A percentile compares a stretch with the other conserved stretches of the same genome.
Evolutionary conservation across 2,329 filamentous ascomycete species (phyloP).

Genomic region (Stenocarpella maydis): DNA sequence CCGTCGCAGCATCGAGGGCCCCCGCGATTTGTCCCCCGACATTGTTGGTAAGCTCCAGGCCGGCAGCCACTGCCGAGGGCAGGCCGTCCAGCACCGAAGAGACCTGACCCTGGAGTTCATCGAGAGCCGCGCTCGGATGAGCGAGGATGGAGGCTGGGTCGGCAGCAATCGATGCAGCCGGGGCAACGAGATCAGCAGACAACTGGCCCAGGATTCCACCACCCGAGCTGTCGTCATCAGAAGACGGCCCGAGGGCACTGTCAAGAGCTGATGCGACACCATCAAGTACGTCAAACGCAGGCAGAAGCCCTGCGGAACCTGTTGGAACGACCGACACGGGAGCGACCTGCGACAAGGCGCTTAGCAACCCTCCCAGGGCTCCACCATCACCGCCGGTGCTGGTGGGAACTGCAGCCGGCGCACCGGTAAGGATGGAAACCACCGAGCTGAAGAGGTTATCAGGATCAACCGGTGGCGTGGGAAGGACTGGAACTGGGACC

Average conservation of each 20-base stretch:
- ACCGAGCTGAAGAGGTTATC: constrained; percentile 30
- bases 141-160: constrained; percentile 31
- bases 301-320: not conserved
- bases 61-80: constrained; percentile 34
- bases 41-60: constrained; percentile 31
- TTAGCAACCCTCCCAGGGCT: constrained; percentile 32
- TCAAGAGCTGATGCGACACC: constrained; percentile 31
- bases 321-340: constrained; percentile 14
- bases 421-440: constrained; percentile 32
- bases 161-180: constrained; percentile 31
- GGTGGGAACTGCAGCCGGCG: constrained; percentile 16
- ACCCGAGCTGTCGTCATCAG: not conserved
- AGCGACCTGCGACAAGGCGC: constrained; percentile 31
- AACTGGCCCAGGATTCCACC: constrained; percentile 32
- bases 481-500: constrained; percentile 10
- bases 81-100: constrained; percentile 31
- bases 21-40: constrained; percentile 31
- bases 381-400: not conserved
- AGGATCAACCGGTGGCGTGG: not conserved
- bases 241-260: constrained; percentile 25
- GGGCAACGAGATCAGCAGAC: constrained; percentile 30
- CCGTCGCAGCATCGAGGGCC: constrained; percentile 29
- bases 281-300: constrained; percentile 22
- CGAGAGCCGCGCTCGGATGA: constrained; percentile 29
- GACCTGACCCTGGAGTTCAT: constrained; percentile 29